These are phyloP conservation scores for Pilaira anomala DNA, from an alignment of 192 early-diverging fungal species.

Conservation along the genomic window DNA sequence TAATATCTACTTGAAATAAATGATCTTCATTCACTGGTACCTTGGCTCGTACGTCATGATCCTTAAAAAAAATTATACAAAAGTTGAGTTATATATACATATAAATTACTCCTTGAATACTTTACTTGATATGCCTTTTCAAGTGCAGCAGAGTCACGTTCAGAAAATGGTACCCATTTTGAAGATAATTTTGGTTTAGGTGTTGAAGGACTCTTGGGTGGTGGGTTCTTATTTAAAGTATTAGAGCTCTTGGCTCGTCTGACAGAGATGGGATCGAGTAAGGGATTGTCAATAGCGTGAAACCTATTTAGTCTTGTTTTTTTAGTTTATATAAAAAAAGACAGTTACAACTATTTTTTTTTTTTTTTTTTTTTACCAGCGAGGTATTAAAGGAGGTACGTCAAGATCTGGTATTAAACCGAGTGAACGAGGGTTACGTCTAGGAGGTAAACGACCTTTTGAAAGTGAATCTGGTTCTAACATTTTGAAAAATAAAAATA, in stretches of 20 bases:
- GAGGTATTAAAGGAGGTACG: slow-evolving; percentile 21
- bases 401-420: slow-evolving; percentile 28
- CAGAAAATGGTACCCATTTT: slow-evolving; percentile 54
- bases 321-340: neutral
- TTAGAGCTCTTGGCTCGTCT: slow-evolving; percentile 21
- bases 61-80: too few species aligned
- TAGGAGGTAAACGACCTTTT: neutral
- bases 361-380: slow-evolving; percentile 13
- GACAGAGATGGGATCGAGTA: slow-evolving; percentile 19
- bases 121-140: slow-evolving; percentile 47
- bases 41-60: slow-evolving; percentile 35
- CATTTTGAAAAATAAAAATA: neutral
- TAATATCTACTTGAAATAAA: slow-evolving; percentile 77
- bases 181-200: slow-evolving; percentile 38
- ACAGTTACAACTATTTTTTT: neutral
- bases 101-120: slow-evolving; percentile 1
- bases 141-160: slow-evolving; percentile 54
- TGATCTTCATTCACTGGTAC: slow-evolving; percentile 76
- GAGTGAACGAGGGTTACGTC: slow-evolving; percentile 19
- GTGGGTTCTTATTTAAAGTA: slow-evolving; percentile 12
- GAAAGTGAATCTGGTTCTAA: slow-evolving; percentile 9
- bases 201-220: slow-evolving; percentile 37
- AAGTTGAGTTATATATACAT: neutral
- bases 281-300: slow-evolving; percentile 47
- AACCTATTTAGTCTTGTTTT: slow-evolving; percentile 29